Base-by-base conservation (phyloP, 305 asterid species). In the Fraxinus ornus region DNA sequence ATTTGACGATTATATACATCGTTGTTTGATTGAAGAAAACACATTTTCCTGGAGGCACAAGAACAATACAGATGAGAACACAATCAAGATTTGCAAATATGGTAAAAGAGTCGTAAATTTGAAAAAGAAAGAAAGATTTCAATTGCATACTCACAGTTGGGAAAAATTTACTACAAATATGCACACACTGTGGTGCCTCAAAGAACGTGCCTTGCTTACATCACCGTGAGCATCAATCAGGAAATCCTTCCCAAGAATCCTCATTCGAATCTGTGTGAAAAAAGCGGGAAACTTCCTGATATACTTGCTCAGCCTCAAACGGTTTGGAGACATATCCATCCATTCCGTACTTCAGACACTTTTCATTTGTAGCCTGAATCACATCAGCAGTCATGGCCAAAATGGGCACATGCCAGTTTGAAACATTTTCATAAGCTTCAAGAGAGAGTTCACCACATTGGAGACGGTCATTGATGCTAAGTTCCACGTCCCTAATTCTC, bases 301-400 rank as follows among this genome's bases (percentile, higher is more conserved):
- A 95, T 47, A 97, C 97, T 79, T 93, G 99, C 85, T 97, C 98
- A 0, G 98, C 97, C 36, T 95, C 98, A 21, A 97, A 97, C 13
- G 99, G 99, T 82, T 95, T 97, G 22, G 98, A 88, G 30, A 97
- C 98, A 32, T 93, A 97, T 41, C 99, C 99, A 84, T 97, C 97
- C 99, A 97, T 97, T 80, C 93, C 93, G 72, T 82, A 79, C 80
- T 36, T 85, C 76, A 83, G 83, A 85, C 99, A 97, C 76, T 79
- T 87, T 82, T 95, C 98, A 37, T 86, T 83, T 26, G 99, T 95
- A 7, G 98, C 99, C 80, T 95, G 98, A 88, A 97, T 90, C 62
- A 97, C 99, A 13, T 97, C 98, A 10, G 99, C 99, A 0, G 99
- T 97, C 98, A 97, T 97, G 79, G 99, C 99, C 86, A 97, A 81